These are phyloP conservation scores for Pichia sp. DNA, from an alignment of 1,139 yeast genomes.

Conservation along the genomic window DNA sequence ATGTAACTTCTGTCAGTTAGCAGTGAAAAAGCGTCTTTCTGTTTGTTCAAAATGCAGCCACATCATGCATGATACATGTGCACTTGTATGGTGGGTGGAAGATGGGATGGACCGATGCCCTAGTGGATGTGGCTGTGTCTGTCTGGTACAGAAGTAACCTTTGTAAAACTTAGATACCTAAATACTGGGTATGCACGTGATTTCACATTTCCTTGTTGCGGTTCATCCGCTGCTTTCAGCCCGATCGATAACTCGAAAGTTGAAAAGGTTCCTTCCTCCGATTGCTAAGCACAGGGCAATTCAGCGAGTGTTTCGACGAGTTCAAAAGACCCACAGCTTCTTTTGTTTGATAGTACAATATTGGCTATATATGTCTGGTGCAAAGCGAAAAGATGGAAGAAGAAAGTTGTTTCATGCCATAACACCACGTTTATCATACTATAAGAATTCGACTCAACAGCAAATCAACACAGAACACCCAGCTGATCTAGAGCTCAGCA, in stretches of 20 bases:
- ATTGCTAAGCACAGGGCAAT: too few relatives aligned
- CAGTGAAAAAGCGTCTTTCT: constrained; percentile 54
- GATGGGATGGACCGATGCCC: constrained; percentile 57
- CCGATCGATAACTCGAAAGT: too few relatives aligned
- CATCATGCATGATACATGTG: constrained; percentile 71
- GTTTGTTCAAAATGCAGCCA: constrained; percentile 75
- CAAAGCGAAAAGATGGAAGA: constrained; percentile 27
- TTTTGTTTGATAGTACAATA: too few relatives aligned
- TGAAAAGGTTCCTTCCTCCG: too few relatives aligned
- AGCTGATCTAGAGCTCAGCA: neutral
- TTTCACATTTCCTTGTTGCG: too few relatives aligned
- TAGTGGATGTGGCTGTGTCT: constrained; percentile 84
- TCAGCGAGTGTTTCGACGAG: too few relatives aligned
- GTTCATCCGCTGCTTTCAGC: too few relatives aligned
- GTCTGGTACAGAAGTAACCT: constrained; percentile 34
- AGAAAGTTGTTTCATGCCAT: constrained; percentile 33
- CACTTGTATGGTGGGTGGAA: constrained; percentile 69
- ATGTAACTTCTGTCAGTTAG: constrained; percentile 61
- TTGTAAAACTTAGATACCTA: neutral
- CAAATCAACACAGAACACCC: neutral
- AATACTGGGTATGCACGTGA: too few relatives aligned
- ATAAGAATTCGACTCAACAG: constrained; percentile 8
- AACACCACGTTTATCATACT: constrained; percentile 24
- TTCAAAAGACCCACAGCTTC: too few relatives aligned
- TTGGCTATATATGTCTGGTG: too few relatives aligned